These are phyloP conservation scores for Trichosporon ovoides DNA, from an alignment of 1,284 basidiomycete genomes.

Conservation along the genomic window DNA sequence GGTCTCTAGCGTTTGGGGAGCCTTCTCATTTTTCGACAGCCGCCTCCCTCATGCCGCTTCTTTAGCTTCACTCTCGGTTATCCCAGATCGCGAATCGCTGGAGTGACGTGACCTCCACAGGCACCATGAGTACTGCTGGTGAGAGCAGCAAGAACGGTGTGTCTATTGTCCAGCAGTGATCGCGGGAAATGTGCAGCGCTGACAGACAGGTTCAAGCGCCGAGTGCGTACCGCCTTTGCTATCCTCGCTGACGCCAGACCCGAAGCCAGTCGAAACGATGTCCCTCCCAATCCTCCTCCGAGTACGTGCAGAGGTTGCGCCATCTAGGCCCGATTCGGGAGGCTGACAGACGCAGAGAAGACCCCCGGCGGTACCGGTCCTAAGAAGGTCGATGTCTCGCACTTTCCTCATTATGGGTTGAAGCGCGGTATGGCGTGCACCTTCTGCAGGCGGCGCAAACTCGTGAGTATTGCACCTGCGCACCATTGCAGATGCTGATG, in stretches of 20 bases:
- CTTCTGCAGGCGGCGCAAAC: constrained; percentile 40
- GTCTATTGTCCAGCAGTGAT: neutral
- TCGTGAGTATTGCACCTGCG: constrained; percentile 21
- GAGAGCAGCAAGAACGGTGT: constrained; percentile 1
- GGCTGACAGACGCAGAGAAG: neutral
- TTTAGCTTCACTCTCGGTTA: too few relatives aligned
- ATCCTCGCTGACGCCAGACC: neutral
- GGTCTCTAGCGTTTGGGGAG: too few relatives aligned
- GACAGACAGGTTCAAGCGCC: constrained; percentile 3
- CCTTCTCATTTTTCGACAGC: too few relatives aligned
- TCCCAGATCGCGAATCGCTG: too few relatives aligned
- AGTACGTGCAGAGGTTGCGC: neutral
- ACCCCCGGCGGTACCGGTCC: neutral
- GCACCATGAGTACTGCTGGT: neutral
- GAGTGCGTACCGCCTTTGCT: neutral
- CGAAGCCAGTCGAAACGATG: neutral
- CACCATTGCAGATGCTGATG: constrained; percentile 11
- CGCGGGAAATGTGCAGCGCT: neutral
- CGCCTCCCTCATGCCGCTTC: too few relatives aligned
- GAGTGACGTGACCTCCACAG: too few relatives aligned
- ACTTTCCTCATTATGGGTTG: constrained; percentile 21
- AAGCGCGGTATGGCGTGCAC: constrained; percentile 33
- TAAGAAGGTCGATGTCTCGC: constrained; percentile 20
- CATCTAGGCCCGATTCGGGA: neutral
- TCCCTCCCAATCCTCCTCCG: neutral